Percentiles rank a stretch among this genome's conserved stretches.
phyloP scores from a whole-genome alignment of 2,329 filamentous ascomycete genomes.

The Pseudogymnoascus sp. region DNA sequence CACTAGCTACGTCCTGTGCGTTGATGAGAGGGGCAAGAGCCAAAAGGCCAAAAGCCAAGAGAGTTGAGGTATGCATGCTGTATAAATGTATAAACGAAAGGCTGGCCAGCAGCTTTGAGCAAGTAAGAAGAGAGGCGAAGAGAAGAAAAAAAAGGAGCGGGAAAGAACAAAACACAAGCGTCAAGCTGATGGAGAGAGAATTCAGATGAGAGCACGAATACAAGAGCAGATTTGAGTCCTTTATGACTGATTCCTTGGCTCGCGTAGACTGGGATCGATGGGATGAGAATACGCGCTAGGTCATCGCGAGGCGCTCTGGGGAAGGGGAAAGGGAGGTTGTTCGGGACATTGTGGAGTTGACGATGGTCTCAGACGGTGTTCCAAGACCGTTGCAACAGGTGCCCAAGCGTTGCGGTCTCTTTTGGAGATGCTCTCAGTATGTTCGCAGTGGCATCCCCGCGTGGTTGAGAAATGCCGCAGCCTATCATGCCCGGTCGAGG shows the following conservation, averaged over 20 bases:
- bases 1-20: constrained; percentile 13
- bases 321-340: background rate
- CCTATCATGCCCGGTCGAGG: background rate
- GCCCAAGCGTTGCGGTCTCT: background rate
- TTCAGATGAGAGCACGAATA: constrained; percentile 16
- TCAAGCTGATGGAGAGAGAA: constrained; percentile 13
- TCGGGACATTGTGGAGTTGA: background rate
- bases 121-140: constrained; percentile 18
- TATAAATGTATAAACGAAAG: constrained; percentile 21
- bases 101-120: constrained; percentile 25
- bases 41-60: constrained; percentile 23
- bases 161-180: constrained; percentile 13
- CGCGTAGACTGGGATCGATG: constrained; percentile 13
- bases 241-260: constrained; percentile 17
- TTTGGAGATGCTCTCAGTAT: background rate
- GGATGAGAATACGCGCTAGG: constrained; percentile 13
- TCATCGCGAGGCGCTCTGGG: background rate
- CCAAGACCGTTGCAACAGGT: constrained; percentile 1
- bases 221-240: constrained; percentile 10
- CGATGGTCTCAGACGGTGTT: constrained; percentile 5
- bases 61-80: constrained; percentile 22
- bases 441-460: background rate
- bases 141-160: constrained; percentile 8
- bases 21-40: constrained; percentile 21
- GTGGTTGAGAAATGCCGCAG: background rate